phyloP scores from a whole-genome alignment of 208 protist genomes.

The Acanthamoeba healyi region DNA sequence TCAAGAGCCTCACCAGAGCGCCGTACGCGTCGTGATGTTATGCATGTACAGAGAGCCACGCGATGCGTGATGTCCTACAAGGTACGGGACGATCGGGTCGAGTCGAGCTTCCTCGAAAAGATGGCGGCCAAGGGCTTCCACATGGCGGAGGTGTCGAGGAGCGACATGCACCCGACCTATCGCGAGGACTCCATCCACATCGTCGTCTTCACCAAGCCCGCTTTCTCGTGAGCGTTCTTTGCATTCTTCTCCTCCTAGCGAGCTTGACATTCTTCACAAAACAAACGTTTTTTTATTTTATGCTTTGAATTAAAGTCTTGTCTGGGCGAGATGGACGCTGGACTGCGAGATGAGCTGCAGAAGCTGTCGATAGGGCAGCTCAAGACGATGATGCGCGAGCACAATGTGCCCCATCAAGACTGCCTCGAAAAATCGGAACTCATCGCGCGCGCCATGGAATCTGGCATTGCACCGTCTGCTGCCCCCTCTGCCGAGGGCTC shows the following conservation, averaged over 20 bases:
- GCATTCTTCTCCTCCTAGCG: too few relatives aligned
- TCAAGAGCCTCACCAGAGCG: too few relatives aligned
- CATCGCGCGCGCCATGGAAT: not conserved
- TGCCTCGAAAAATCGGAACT: slow-evolving; percentile 16
- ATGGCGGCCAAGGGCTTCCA: slow-evolving; percentile 14
- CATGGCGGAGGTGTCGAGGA: not conserved
- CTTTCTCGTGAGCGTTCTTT: too few relatives aligned
- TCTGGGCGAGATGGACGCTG: too few relatives aligned
- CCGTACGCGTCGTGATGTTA: too few relatives aligned
- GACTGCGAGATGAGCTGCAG: not conserved
- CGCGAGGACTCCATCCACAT: not conserved
- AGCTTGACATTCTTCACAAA: too few relatives aligned
- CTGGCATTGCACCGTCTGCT: not conserved
- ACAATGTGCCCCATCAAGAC: not conserved
- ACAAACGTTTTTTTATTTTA: too few relatives aligned
- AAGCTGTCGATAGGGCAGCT: not conserved
- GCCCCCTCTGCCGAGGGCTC: too few relatives aligned
- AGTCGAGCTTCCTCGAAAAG: slow-evolving; percentile 18
- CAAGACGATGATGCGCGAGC: not conserved
- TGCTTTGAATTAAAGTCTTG: too few relatives aligned
- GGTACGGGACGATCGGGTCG: slow-evolving; percentile 4
- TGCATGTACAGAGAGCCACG: not conserved
- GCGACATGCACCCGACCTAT: not conserved
- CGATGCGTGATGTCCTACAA: slow-evolving; percentile 19
- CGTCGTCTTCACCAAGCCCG: slow-evolving; percentile 4